Percentiles rank a stretch among this genome's conserved stretches.
These are phyloP conservation scores for Yamadazyma sp. DNA, from an alignment of 805 yeast genomes.

Conservation along the genomic window DNA sequence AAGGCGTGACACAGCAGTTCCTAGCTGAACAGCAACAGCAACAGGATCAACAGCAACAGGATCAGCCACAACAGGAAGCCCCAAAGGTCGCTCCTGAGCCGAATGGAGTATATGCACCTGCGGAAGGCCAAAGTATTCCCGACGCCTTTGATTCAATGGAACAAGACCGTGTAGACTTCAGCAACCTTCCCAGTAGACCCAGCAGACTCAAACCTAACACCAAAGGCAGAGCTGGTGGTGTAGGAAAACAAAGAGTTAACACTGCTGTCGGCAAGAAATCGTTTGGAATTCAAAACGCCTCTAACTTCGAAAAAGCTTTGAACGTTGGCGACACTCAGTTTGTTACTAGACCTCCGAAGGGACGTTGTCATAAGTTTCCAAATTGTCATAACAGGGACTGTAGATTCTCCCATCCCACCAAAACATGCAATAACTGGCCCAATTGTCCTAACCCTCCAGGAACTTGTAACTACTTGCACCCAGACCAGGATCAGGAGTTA, in stretches of 20 bases:
- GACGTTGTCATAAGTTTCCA: conserved; percentile 72
- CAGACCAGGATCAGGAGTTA: conserved; percentile 77
- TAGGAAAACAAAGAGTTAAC: conserved; percentile 22
- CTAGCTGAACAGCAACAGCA: conserved; percentile 15
- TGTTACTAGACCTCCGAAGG: conserved; percentile 51
- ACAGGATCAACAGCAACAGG: conserved; percentile 7
- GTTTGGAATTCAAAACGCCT: conserved; percentile 39
- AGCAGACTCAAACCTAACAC: conserved; percentile 2
- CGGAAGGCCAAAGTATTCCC: neutral
- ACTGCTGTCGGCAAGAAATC: conserved; percentile 20
- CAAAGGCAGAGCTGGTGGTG: conserved; percentile 21
- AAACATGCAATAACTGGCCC: conserved; percentile 70
- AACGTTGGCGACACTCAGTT: conserved; percentile 31
- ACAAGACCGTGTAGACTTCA: conserved; percentile 17
- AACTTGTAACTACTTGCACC: conserved; percentile 80
- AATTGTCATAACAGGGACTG: conserved; percentile 69
- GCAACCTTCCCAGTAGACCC: conserved; percentile 12
- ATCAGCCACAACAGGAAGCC: conserved; percentile 9
- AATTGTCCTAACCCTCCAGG: conserved; percentile 78
- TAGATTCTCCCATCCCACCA: conserved; percentile 77
- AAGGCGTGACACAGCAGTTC: conserved; percentile 29
- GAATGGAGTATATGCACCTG: neutral
- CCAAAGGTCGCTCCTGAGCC: conserved; percentile 11
- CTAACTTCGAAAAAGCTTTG: conserved; percentile 44
- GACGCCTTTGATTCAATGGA: conserved; percentile 12